phyloP scores from a whole-genome alignment of 164 flowering plant species.

The Litsea cubeba region DNA sequence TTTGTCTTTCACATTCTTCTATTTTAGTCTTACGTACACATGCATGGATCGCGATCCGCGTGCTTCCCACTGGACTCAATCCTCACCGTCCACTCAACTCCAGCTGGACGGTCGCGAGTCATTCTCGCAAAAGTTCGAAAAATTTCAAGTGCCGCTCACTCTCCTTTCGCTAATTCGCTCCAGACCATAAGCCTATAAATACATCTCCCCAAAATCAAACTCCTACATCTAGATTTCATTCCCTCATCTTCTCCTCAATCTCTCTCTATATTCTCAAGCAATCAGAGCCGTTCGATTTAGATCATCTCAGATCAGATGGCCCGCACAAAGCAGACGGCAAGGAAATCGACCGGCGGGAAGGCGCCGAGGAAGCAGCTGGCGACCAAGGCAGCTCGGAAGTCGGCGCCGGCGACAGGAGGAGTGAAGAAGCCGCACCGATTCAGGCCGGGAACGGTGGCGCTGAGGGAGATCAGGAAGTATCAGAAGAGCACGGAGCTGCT shows the following conservation, averaged over 20 bases:
- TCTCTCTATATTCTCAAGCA: no score
- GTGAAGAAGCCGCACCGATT: conserved; percentile 17
- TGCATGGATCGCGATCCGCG: neutral
- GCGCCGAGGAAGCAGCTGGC: conserved; percentile 18
- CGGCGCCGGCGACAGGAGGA: conserved; percentile 16
- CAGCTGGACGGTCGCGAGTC: neutral
- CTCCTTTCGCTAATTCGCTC: neutral
- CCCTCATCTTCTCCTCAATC: no score
- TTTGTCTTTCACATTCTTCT: no score
- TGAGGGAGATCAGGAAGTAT: conserved; percentile 14
- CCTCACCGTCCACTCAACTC: neutral
- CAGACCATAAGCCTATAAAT: neutral
- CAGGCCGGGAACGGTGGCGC: conserved; percentile 16
- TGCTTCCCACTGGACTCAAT: neutral
- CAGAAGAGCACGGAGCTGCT: conserved; percentile 19
- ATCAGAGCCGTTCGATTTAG: neutral
- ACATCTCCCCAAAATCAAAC: neutral
- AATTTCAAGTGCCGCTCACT: neutral
- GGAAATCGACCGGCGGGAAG: conserved; percentile 16
- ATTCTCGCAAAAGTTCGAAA: neutral
- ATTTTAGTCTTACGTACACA: no score
- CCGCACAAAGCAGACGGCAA: conserved; percentile 11
- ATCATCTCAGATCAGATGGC: neutral
- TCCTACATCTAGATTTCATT: neutral
- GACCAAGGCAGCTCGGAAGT: conserved; percentile 15